Base-by-base conservation (phyloP, 305 asterid species). In the Lippia alba region DNA sequence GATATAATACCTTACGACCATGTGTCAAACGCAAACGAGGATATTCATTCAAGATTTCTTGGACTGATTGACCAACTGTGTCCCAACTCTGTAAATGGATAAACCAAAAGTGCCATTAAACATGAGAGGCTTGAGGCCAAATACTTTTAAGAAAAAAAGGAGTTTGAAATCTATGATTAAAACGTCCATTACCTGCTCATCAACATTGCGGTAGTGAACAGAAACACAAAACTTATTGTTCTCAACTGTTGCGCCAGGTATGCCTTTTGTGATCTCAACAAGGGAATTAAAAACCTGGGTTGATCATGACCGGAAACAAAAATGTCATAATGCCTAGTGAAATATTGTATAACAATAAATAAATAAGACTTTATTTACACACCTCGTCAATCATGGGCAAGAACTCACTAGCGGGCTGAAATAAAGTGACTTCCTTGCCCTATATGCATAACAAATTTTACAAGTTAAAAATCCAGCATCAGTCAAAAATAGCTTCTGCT, bases 331-430 rank as follows among this genome's bases (percentile, higher is more conserved):
- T 15, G 62, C 69, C 24, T 64, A 66, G 2, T 7, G 41, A 70
- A 40, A 48, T 11, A 49, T 24, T 49, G 70, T 66, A 36, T 3
- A 8, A 17, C 15, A 51, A 36, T 49, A 55, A 50, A 54, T 30
- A 11, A 10, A 58, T 8, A 64, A 71, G 55, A 41, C 33, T 36
- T 36, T 36, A 33, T 69, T 50, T 57, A 69, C 72, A 53, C 51
- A 92, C 97, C 96, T 87, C 96, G 4, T 93, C 84, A 4, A 91
- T 91, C 94, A 93, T 80, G 48, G 97, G 96, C 60, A 91, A 83
- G 82, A 94, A 94, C 77, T 94, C 90, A 75, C 91, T 83, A 61
- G 97, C 99, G 74, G 99, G 99, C 83, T 94, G 97, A 83, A 90
- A 94, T 64, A 94, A 73, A 71, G 77, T 87, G 59, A 90, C 92